Evolutionary conservation across 345 rosid species (phyloP).

Genomic region (Murraya koenigii): DNA sequence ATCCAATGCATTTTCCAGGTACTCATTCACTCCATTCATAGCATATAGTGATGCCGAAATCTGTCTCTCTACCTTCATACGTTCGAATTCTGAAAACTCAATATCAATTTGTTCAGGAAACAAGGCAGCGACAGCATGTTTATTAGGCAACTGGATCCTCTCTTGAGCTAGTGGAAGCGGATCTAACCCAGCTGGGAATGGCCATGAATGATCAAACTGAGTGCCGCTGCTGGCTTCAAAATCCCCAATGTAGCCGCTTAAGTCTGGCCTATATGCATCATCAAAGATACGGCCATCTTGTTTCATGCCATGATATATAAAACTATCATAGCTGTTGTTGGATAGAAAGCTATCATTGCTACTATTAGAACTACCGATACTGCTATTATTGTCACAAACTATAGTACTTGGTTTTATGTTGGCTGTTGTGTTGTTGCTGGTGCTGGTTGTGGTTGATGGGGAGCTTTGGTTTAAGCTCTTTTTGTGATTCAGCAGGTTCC

Average conservation of each 20-base stretch:
- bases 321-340: not conserved
- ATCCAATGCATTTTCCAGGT: constrained; percentile 41
- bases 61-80: constrained; percentile 62
- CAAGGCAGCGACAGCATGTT: constrained; percentile 6
- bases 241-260: constrained; percentile 31
- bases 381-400: constrained; percentile 1
- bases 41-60: constrained; percentile 64
- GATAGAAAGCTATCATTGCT: constrained; percentile 14
- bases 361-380: constrained; percentile 6
- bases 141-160: constrained; percentile 23
- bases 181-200: constrained; percentile 34
- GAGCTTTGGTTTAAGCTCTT: constrained; percentile 38
- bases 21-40: constrained; percentile 53
- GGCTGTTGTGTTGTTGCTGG: constrained; percentile 15
- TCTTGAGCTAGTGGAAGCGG: constrained; percentile 37
- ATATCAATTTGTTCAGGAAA: constrained; percentile 21
- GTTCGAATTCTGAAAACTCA: constrained; percentile 35
- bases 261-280: constrained; percentile 57
- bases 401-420: constrained; percentile 24
- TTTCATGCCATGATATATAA: constrained; percentile 9
- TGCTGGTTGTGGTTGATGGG: not conserved
- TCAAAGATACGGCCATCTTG: constrained; percentile 28
- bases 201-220: constrained; percentile 43
- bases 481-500: constrained; percentile 73
- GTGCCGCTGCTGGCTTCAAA: constrained; percentile 11